phyloP scores from a whole-genome alignment of 1,284 basidiomycete species.

The Boletus mariae region DNA sequence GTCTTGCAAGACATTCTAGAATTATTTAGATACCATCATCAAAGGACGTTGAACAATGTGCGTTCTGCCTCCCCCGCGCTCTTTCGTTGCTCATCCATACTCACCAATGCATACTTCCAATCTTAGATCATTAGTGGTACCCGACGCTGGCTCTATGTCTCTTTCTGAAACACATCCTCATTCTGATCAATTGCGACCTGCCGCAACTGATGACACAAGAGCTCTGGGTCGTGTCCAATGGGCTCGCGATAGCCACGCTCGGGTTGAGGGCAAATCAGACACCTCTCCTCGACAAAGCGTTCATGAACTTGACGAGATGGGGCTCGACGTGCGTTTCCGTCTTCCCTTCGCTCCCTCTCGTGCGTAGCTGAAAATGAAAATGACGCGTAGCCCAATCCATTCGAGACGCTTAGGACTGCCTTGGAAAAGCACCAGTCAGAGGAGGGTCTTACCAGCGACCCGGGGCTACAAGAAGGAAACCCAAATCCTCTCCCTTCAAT shows the following conservation, averaged over 20 bases:
- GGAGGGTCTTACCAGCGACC: conserved; percentile 20
- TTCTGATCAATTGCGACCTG: conserved; percentile 12
- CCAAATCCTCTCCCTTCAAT: not conserved
- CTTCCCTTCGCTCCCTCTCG: not conserved
- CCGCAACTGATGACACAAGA: conserved; percentile 24
- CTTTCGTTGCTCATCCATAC: not conserved
- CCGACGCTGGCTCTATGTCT: conserved; percentile 20
- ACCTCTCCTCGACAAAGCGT: conserved; percentile 13
- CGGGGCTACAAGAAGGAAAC: not conserved
- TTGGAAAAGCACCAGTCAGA: conserved; percentile 37
- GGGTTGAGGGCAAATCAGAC: not conserved
- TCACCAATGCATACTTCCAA: not conserved
- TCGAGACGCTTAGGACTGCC: conserved; percentile 45
- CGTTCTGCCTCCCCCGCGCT: not conserved
- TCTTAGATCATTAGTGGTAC: not conserved
- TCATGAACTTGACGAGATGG: conserved; percentile 41
- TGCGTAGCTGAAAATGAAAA: conserved; percentile 1
- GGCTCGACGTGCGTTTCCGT: conserved; percentile 37
- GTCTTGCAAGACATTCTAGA: too few species aligned
- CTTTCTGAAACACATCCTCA: not conserved
- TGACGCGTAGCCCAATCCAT: conserved; percentile 44
- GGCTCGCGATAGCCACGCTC: conserved; percentile 18
- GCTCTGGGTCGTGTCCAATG: conserved; percentile 43
- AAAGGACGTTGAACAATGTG: conserved; percentile 5
- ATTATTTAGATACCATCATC: not conserved